phyloP scores from a whole-genome alignment of 2,329 filamentous ascomycete genomes.

The Trichothecium roseum region DNA sequence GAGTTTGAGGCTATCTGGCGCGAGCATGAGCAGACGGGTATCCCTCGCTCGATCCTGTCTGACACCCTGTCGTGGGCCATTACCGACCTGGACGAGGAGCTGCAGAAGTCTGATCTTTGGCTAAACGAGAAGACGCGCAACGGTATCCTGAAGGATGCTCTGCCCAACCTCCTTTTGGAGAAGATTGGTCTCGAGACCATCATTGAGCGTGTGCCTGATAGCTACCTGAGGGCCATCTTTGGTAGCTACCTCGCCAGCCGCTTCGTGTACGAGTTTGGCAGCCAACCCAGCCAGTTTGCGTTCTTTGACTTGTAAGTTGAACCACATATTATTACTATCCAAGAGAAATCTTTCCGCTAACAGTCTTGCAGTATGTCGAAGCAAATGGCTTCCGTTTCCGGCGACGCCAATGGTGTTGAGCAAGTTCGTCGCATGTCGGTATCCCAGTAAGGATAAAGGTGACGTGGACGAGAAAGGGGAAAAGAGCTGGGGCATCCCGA shows the following conservation, averaged over 20 bases:
- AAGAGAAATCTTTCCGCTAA: constrained; percentile 16
- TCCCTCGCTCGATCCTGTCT: constrained; percentile 74
- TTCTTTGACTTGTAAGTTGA: constrained; percentile 91
- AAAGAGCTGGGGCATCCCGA: neutral
- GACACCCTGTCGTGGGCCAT: constrained; percentile 88
- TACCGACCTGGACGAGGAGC: constrained; percentile 91
- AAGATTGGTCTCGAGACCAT: constrained; percentile 90
- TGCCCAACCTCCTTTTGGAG: constrained; percentile 73
- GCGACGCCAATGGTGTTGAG: constrained; percentile 13
- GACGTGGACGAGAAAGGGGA: neutral
- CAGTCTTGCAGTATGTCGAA: constrained; percentile 47
- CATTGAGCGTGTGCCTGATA: constrained; percentile 76
- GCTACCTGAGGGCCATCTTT: constrained; percentile 90
- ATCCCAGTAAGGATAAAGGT: constrained; percentile 5
- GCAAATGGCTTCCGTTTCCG: constrained; percentile 41
- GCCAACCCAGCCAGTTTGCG: constrained; percentile 86
- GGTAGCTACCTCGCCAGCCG: constrained; percentile 90
- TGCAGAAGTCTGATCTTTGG: constrained; percentile 91
- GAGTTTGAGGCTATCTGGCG: constrained; percentile 99
- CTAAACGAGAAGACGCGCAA: constrained; percentile 67
- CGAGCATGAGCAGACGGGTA: constrained; percentile 74
- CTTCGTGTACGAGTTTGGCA: constrained; percentile 94
- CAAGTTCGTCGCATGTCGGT: constrained; percentile 16
- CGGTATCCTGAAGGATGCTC: constrained; percentile 71
- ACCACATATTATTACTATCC: neutral